Percentiles rank a stretch among this genome's conserved stretches.
These are phyloP conservation scores for Parascedosporium putredinis DNA, from an alignment of 2,329 filamentous ascomycete genomes.

Conservation along the genomic window DNA sequence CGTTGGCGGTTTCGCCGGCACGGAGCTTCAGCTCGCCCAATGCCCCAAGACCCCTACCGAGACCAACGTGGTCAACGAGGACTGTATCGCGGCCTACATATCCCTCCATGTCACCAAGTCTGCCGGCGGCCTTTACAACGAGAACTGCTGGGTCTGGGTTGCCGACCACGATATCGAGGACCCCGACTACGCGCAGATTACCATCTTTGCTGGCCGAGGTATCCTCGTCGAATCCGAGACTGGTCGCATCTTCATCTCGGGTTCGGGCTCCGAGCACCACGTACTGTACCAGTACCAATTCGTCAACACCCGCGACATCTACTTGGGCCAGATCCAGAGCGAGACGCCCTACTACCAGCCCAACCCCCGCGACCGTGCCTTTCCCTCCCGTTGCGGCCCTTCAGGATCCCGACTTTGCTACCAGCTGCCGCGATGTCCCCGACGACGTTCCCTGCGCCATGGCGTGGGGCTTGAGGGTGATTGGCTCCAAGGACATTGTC, in stretches of 20 bases:
- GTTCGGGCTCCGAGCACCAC: slow-evolving; percentile 55
- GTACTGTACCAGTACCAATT: slow-evolving; percentile 62
- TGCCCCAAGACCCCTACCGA: slow-evolving; percentile 45
- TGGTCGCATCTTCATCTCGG: slow-evolving; percentile 47
- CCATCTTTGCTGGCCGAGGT: slow-evolving; percentile 42
- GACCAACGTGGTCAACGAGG: slow-evolving; percentile 14
- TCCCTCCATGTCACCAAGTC: slow-evolving; percentile 30
- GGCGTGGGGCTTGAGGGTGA: slow-evolving; percentile 56
- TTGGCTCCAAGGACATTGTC: slow-evolving; percentile 43
- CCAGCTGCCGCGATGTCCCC: slow-evolving; percentile 28
- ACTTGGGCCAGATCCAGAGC: slow-evolving; percentile 55
- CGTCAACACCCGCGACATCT: slow-evolving; percentile 47
- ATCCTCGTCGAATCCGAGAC: slow-evolving; percentile 30
- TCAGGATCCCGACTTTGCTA: slow-evolving; percentile 42
- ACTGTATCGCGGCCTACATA: slow-evolving; percentile 32
- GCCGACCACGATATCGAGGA: slow-evolving; percentile 48
- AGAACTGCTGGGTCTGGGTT: slow-evolving; percentile 37
- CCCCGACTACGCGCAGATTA: slow-evolving; percentile 33
- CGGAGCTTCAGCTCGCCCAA: slow-evolving; percentile 53
- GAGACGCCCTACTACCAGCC: slow-evolving; percentile 66
- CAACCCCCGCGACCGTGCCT: slow-evolving; percentile 47
- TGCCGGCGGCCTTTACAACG: slow-evolving; percentile 28
- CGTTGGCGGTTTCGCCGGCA: slow-evolving; percentile 62
- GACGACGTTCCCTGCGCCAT: slow-evolving; percentile 33
- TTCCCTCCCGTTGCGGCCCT: slow-evolving; percentile 35